These are phyloP conservation scores for Ilex paraguariensis DNA, from an alignment of 305 asterid species.

Conservation along the genomic window DNA sequence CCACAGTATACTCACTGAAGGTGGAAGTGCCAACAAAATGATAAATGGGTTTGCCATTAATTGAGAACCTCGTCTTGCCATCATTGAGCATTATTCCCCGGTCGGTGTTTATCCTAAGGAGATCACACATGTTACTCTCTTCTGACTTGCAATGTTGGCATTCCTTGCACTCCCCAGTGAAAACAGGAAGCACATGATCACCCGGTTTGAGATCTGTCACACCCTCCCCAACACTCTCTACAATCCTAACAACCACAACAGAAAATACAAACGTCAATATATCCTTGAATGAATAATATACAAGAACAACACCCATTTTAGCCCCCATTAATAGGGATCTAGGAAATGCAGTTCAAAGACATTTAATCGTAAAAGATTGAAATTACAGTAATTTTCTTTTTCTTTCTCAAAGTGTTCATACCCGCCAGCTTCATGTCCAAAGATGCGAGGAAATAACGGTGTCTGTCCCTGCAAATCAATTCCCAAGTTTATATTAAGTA, in stretches of 20 bases:
- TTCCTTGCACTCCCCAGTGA: conserved; percentile 9
- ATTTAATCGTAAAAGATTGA: too few relatives aligned
- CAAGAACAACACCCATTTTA: too few relatives aligned
- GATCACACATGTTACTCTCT: conserved; percentile 23
- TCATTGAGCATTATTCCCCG: conserved; percentile 6
- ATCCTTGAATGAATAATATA: too few relatives aligned
- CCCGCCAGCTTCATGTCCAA: conserved; percentile 50
- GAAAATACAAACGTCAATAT: background rate
- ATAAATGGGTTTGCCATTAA: conserved; percentile 13
- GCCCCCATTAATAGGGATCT: too few relatives aligned
- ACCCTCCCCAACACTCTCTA: conserved; percentile 5
- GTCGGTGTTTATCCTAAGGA: conserved; percentile 22
- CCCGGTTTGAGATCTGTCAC: conserved; percentile 19
- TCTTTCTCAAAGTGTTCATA: conserved; percentile 1
- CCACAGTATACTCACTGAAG: too few relatives aligned
- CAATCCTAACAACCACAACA: conserved; percentile 7
- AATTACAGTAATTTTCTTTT: too few relatives aligned
- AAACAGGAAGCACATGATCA: conserved; percentile 12
- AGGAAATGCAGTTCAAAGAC: too few relatives aligned
- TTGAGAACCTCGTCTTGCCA: too few relatives aligned
- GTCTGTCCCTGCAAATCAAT: conserved; percentile 27
- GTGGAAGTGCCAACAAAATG: conserved; percentile 25
- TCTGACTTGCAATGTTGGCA: conserved; percentile 3
- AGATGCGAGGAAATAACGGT: conserved; percentile 35
- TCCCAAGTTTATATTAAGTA: too few relatives aligned